Percentiles rank a stretch among this genome's conserved stretches.
phyloP scores from a whole-genome alignment of 2,329 filamentous ascomycete genomes.

The Pleomassaria siparia region DNA sequence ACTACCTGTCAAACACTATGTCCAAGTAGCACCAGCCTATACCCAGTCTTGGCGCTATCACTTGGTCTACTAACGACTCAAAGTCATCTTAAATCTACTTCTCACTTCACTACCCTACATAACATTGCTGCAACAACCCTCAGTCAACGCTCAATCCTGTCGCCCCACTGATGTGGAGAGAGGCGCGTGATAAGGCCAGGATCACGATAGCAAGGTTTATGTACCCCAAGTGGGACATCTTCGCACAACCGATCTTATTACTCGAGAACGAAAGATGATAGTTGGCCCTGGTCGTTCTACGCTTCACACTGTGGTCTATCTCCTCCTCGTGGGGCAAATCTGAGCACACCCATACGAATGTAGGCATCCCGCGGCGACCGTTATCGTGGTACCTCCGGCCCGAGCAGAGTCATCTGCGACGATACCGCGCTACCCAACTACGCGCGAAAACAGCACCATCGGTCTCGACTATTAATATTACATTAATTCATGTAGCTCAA shows the following conservation, averaged over 20 bases:
- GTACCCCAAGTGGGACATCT: not conserved
- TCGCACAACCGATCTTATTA: not conserved
- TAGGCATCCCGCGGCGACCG: not conserved
- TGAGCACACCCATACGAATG: constrained; percentile 4
- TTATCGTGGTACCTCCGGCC: not conserved
- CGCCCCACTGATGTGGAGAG: not conserved
- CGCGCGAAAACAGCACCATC: not conserved
- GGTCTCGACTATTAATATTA: not conserved
- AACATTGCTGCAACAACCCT: too few relatives aligned
- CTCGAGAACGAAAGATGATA: not conserved
- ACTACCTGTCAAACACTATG: too few relatives aligned
- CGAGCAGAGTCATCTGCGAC: not conserved
- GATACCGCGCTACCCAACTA: not conserved
- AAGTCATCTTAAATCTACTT: too few relatives aligned
- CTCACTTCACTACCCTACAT: too few relatives aligned
- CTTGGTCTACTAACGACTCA: too few relatives aligned
- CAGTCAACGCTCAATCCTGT: not conserved
- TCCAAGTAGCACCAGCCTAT: too few relatives aligned
- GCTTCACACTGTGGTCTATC: constrained; percentile 1
- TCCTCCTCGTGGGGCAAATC: constrained; percentile 6
- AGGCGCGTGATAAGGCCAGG: not conserved
- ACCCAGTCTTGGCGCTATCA: too few relatives aligned
- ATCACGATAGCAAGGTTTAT: not conserved
- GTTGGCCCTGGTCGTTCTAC: constrained; percentile 1
- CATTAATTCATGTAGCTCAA: constrained; percentile 1